Evolutionary conservation across 2,329 filamentous ascomycete species (phyloP), one percentile per base, ranked within the genome.

Genomic region (Aspergillus sp.): DNA sequence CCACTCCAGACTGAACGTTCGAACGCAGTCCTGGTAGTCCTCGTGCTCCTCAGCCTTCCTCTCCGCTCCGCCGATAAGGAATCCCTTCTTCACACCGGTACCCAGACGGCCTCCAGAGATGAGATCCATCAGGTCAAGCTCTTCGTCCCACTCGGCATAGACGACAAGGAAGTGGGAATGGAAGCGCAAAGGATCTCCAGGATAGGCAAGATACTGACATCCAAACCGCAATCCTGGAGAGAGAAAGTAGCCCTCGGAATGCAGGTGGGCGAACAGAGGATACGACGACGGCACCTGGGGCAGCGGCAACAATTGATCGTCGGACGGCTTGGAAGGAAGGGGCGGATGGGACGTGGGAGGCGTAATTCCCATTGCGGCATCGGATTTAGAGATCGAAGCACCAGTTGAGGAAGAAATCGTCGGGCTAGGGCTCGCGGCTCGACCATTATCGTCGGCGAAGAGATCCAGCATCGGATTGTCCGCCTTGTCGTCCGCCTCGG

Each of bases 21-120:
- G 81, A 19, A 93, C 72, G 30, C 56, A 66, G 49, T 51, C 62
- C 50, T 42, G 56, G 72, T 47, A 69, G 56, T 20, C 65, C 56
- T 65, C 78, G 14, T 67, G 60, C 10, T 66, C 69, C 32, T 76
- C 69, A 1, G 68, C 64, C 8, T 69, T 17, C 17, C 17, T 44
- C 49, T 81, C 75, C 61, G 82, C 78, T 0, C 90, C 91, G 6
- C 92, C 93, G 52, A 99, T 81, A 49, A 99, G 75, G 64, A 91
- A 96, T 0, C 90, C 89, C 73, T 99, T 99, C 79, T 99, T 99
- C 17, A 97, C 94, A 46, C 90, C 90, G 2, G 94, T 97, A 0
- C 92, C 94, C 57, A 99, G 72, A 60, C 94, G 81, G 4, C 94
- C 94, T 7, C 90, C 91, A 17, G 86, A 88, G 14, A 97, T 87